Conservation (phyloP, 116 monocot species). For the Dioscorea cayenensis region DNA sequence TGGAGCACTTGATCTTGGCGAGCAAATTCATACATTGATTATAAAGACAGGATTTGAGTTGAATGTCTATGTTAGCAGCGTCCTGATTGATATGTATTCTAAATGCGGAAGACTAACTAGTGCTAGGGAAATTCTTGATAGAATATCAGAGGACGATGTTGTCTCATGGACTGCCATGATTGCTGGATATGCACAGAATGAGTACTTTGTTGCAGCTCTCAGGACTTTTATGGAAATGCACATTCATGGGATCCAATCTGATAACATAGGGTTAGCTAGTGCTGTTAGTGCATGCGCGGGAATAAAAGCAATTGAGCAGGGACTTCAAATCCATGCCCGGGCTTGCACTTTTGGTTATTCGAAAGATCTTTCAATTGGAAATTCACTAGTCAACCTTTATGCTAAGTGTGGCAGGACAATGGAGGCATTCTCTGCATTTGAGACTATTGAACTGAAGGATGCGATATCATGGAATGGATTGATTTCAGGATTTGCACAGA, state of each 20-base stretch:
- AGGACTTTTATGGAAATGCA: slow-evolving; percentile 60
- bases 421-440: slow-evolving; percentile 63
- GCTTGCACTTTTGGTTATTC: slow-evolving; percentile 53
- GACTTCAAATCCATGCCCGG: slow-evolving; percentile 73
- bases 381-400: slow-evolving; percentile 73
- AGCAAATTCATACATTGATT: slow-evolving; percentile 60
- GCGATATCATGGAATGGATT: slow-evolving; percentile 90
- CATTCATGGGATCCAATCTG: slow-evolving; percentile 37
- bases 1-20: slow-evolving; percentile 54
- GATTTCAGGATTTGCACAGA: slow-evolving; percentile 84
- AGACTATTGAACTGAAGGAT: slow-evolving; percentile 38
- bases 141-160: slow-evolving; percentile 54
- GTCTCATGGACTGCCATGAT: slow-evolving; percentile 95
- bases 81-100: slow-evolving; percentile 85
- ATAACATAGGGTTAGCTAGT: slow-evolving; percentile 73
- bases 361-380: slow-evolving; percentile 69
- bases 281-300: slow-evolving; percentile 80
- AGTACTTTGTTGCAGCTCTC: slow-evolving; percentile 60
- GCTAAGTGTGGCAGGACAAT: slow-evolving; percentile 56
- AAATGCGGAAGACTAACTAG: slow-evolving; percentile 56
- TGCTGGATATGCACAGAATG: slow-evolving; percentile 75
- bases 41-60: slow-evolving; percentile 60
- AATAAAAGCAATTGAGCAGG: slow-evolving; percentile 48
- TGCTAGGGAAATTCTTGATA: slow-evolving; percentile 52
- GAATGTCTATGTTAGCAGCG: slow-evolving; percentile 63